Conservation (phyloP, 2,329 filamentous ascomycete species). For the Exophiala spinifera region DNA sequence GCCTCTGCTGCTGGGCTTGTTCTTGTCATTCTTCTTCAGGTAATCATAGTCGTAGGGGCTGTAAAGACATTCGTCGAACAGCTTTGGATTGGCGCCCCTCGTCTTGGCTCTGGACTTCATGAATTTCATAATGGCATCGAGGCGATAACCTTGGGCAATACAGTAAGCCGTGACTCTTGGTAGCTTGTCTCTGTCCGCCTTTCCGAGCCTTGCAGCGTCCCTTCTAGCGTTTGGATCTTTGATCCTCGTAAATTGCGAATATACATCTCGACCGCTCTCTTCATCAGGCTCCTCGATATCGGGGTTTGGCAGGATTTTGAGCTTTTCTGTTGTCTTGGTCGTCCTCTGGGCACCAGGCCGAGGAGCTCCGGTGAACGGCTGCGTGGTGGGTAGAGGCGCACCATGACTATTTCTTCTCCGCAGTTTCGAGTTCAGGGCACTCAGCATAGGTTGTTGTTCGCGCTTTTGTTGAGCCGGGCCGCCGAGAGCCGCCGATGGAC, state of each 20-base stretch:
- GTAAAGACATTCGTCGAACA: constrained; percentile 98
- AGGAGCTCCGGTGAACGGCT: constrained; percentile 42
- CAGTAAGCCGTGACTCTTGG: constrained; percentile 96
- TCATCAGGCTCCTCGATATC: constrained; percentile 77
- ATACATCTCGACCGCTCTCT: constrained; percentile 90
- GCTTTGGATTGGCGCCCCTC: constrained; percentile 77
- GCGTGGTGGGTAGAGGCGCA: constrained; percentile 48
- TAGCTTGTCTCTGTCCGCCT: constrained; percentile 81
- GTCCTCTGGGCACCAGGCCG: constrained; percentile 95
- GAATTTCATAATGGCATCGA: constrained; percentile 86
- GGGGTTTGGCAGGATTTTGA: constrained; percentile 93
- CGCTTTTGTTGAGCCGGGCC: constrained; percentile 33
- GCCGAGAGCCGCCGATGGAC: constrained; percentile 38
- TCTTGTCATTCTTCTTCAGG: constrained; percentile 40
- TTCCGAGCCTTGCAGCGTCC: constrained; percentile 87
- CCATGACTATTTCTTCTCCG: constrained; percentile 82
- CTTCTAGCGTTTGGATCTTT: constrained; percentile 91
- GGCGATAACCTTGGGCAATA: constrained; percentile 84
- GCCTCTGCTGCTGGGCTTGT: constrained; percentile 29
- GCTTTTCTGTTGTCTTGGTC: constrained; percentile 91
- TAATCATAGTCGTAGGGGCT: constrained; percentile 81
- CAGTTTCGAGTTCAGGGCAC: constrained; percentile 81
- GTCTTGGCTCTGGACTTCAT: constrained; percentile 78
- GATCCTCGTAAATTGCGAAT: constrained; percentile 95
- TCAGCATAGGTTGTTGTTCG: constrained; percentile 60